Conservation (phyloP, 2,329 filamentous ascomycete genomes). For the Calycina herbarum region DNA sequence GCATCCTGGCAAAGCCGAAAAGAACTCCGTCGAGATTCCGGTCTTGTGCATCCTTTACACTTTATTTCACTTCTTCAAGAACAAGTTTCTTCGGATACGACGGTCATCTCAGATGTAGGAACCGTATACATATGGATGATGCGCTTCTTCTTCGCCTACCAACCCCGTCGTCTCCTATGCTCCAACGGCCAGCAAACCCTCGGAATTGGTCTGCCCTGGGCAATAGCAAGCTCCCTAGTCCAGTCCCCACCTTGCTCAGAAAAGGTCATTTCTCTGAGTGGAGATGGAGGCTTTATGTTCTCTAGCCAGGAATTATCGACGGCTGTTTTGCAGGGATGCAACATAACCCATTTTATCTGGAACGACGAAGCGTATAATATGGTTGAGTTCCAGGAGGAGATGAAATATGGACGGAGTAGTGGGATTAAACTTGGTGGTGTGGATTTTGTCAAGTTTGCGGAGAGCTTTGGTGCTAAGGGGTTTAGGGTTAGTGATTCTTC, state of each 20-base stretch:
- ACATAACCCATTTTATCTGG: constrained; percentile 53
- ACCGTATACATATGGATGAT: constrained; percentile 52
- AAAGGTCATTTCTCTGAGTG: constrained; percentile 47
- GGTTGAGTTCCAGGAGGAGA: constrained; percentile 52
- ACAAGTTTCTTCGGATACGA: constrained; percentile 42
- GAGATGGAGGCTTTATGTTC: constrained; percentile 53
- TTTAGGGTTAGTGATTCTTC: constrained; percentile 42
- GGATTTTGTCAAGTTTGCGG: constrained; percentile 49
- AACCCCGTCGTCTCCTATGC: constrained; percentile 46
- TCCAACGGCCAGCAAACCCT: constrained; percentile 52
- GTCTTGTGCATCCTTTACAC: constrained; percentile 46
- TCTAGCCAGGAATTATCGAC: constrained; percentile 47
- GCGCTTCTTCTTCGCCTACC: constrained; percentile 46
- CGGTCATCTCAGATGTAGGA: constrained; percentile 47
- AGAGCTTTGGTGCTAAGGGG: constrained; percentile 48
- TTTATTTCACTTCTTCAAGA: constrained; percentile 47
- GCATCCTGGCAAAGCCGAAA: constrained; percentile 16
- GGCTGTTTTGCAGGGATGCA: constrained; percentile 47
- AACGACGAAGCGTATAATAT: constrained; percentile 52
- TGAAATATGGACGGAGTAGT: constrained; percentile 48
- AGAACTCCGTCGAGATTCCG: constrained; percentile 8
- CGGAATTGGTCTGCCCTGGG: constrained; percentile 49
- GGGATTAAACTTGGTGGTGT: constrained; percentile 48
- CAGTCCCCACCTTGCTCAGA: constrained; percentile 44
- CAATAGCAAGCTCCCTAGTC: constrained; percentile 46